phyloP scores from a whole-genome alignment of 2,329 filamentous ascomycete species.

The Fusarium euwallaceae region DNA sequence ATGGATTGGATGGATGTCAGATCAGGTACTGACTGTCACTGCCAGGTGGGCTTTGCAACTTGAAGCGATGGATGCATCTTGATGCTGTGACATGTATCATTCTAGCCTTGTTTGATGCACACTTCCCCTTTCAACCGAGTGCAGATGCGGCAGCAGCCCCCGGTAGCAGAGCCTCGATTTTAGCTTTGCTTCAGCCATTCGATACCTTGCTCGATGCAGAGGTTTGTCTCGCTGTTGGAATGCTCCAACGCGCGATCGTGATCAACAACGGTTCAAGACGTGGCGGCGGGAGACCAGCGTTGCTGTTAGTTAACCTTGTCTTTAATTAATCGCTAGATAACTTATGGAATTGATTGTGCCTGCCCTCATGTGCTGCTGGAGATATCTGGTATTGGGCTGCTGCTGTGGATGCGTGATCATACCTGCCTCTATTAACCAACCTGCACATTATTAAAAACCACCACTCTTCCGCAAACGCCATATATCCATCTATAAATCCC shows the following conservation, averaged over 20 bases:
- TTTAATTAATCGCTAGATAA: neutral
- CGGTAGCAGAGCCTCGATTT: conserved; percentile 31
- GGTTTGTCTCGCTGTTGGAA: conserved; percentile 21
- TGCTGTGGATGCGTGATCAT: neutral
- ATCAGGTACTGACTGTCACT: neutral
- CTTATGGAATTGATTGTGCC: neutral
- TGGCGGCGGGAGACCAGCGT: neutral
- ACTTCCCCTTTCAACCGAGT: conserved; percentile 2
- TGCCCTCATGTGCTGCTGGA: neutral
- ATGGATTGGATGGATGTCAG: neutral
- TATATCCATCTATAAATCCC: neutral
- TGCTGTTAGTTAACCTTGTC: neutral
- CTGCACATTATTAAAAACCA: neutral
- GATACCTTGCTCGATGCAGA: conserved; percentile 2
- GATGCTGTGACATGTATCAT: conserved; percentile 5
- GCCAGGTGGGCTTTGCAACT: neutral
- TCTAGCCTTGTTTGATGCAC: conserved; percentile 2
- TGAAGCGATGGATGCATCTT: conserved; percentile 2
- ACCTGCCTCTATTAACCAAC: neutral
- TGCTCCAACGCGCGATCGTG: conserved; percentile 1
- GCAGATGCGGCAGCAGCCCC: conserved; percentile 12
- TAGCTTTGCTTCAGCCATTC: conserved; percentile 10
- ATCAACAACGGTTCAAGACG: neutral
- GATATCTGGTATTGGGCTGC: neutral
- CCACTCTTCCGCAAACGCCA: neutral